Percentiles rank a stretch among this genome's conserved stretches.
Conservation (phyloP, 352 stramenopile species). For the Phytopythium delawarense region DNA sequence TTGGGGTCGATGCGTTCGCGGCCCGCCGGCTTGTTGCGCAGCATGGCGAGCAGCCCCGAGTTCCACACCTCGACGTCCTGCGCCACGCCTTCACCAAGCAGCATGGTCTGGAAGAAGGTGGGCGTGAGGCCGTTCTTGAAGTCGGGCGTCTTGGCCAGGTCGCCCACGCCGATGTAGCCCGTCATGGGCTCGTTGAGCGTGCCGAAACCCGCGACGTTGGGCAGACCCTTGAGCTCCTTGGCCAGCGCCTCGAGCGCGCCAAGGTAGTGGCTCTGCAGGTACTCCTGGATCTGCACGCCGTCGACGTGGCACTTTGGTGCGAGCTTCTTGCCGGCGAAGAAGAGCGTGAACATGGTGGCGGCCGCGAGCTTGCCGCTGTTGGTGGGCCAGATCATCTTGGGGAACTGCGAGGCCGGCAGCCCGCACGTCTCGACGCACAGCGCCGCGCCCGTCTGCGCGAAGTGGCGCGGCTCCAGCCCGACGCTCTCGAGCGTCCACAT, state of each 20-base stretch:
- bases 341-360: slow-evolving; percentile 64
- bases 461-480: slow-evolving; percentile 46
- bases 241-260: slow-evolving; percentile 32
- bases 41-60: slow-evolving; percentile 11
- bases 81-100: slow-evolving; percentile 17
- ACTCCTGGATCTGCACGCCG: slow-evolving; percentile 36
- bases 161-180: slow-evolving; percentile 25
- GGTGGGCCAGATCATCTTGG: slow-evolving; percentile 58
- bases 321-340: slow-evolving; percentile 45
- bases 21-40: slow-evolving; percentile 7
- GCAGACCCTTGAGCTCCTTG: slow-evolving; percentile 23
- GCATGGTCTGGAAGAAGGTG: slow-evolving; percentile 28
- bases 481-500: slow-evolving; percentile 76
- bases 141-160: slow-evolving; percentile 14
- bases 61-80: slow-evolving; percentile 20
- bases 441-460: slow-evolving; percentile 28
- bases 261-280: slow-evolving; percentile 44
- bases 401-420: slow-evolving; percentile 15
- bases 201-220: slow-evolving; percentile 53
- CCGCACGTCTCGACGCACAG: slow-evolving; percentile 21
- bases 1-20: slow-evolving; percentile 12
- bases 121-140: slow-evolving; percentile 17
- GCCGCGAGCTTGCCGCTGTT: slow-evolving; percentile 44
- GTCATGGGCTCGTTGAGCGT: slow-evolving; percentile 47
- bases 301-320: slow-evolving; percentile 35